Evolutionary conservation across 2,329 filamentous ascomycete species (phyloP).

Genomic region (Diaporthe sp.): DNA sequence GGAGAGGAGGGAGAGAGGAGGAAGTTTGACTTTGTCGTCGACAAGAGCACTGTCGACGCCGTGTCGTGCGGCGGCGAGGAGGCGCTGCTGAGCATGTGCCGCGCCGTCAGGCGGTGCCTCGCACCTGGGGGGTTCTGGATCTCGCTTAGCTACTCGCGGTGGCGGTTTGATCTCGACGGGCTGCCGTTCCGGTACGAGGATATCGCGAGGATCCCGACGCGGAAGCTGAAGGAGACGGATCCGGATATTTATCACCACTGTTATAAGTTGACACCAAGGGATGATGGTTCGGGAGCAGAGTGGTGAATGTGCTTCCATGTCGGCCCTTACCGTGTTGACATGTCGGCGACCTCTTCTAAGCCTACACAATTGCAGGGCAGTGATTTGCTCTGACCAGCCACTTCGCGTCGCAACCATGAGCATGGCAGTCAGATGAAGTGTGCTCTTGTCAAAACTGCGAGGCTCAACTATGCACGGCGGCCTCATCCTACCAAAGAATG

Average conservation of each 20-base stretch:
- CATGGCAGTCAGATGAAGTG: background rate
- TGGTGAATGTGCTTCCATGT: background rate
- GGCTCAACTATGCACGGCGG: background rate
- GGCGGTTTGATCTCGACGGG: slow-evolving; percentile 54
- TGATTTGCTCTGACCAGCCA: background rate
- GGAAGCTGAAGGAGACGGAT: slow-evolving; percentile 56
- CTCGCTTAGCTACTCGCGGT: slow-evolving; percentile 61
- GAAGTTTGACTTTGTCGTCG: slow-evolving; percentile 59
- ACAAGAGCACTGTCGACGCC: slow-evolving; percentile 65
- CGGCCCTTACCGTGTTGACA: background rate
- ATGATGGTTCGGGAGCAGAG: background rate
- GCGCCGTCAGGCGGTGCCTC: slow-evolving; percentile 53
- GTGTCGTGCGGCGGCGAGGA: slow-evolving; percentile 60
- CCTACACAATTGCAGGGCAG: background rate
- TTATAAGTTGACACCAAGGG: slow-evolving; percentile 56
- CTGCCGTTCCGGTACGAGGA: slow-evolving; percentile 59
- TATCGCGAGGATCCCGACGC: slow-evolving; percentile 57
- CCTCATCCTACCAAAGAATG: background rate
- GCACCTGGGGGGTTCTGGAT: slow-evolving; percentile 58
- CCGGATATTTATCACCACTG: slow-evolving; percentile 63
- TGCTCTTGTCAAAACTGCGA: too few relatives aligned
- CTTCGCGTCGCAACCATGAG: background rate
- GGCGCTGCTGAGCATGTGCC: slow-evolving; percentile 55
- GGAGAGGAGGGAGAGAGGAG: too few relatives aligned
- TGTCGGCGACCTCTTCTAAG: background rate